Percentiles rank a stretch among this genome's conserved stretches.
Conservation (phyloP, 176 grass and related monocot species). For the Guadua angustifolia region DNA sequence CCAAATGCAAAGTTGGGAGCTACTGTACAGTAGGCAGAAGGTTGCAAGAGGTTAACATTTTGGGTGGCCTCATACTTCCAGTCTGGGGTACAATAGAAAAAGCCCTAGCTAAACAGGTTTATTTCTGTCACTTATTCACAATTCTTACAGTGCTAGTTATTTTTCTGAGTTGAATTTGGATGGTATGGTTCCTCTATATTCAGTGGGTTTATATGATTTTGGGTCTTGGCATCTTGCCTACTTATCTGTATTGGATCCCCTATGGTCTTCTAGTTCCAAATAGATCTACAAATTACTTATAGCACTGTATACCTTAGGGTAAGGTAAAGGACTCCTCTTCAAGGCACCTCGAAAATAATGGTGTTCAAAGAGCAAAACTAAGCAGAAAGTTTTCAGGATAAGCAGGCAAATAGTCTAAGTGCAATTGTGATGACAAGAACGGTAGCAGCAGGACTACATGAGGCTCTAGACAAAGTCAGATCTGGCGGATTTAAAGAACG, state of each 20-base stretch:
- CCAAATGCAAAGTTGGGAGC: conserved; percentile 90
- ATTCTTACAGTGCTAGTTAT: neutral
- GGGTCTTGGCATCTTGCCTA: neutral
- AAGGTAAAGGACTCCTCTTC: conserved; percentile 8
- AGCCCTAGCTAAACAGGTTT: conserved; percentile 86
- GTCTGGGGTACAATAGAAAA: conserved; percentile 94
- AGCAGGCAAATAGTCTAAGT: neutral
- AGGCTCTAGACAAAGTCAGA: neutral
- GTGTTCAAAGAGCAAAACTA: conserved; percentile 17
- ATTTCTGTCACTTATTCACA: conserved; percentile 23
- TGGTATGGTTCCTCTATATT: conserved; percentile 20
- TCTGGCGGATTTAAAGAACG: neutral
- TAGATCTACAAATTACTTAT: conserved; percentile 19
- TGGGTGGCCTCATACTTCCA: conserved; percentile 98
- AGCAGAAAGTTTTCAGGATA: neutral
- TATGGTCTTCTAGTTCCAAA: neutral
- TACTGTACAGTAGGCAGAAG: conserved; percentile 96
- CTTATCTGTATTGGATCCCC: conserved; percentile 15
- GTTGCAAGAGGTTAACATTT: conserved; percentile 88
- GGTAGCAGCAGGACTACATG: neutral
- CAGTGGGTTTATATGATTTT: conserved; percentile 24
- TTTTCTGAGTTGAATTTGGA: conserved; percentile 19
- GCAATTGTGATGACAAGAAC: conserved; percentile 14
- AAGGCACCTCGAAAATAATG: neutral
- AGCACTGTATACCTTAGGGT: neutral